A percentile compares a stretch with the other conserved stretches of the same genome.
Conservation (phyloP, 805 yeast genomes). For the Barnettozyma vustinii region DNA sequence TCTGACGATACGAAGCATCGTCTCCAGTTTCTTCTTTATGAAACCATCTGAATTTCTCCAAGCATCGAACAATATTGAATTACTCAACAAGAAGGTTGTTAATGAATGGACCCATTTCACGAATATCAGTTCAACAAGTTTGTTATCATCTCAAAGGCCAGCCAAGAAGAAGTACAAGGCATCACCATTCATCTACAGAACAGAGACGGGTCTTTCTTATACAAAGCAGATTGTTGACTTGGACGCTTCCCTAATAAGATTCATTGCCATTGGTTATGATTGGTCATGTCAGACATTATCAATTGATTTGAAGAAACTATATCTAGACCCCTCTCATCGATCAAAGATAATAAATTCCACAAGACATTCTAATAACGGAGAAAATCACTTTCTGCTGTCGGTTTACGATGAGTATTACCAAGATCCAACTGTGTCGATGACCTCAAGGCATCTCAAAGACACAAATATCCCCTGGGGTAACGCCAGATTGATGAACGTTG, state of each 20-base stretch:
- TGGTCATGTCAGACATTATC: constrained; percentile 26
- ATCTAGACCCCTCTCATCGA: constrained; percentile 10
- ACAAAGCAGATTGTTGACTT: constrained; percentile 18
- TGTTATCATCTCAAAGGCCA: background rate
- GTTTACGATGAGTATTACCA: constrained; percentile 25
- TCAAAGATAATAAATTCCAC: background rate
- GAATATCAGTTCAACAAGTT: background rate
- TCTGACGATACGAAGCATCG: constrained; percentile 21
- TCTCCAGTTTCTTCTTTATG: constrained; percentile 19
- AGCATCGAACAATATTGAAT: constrained; percentile 3
- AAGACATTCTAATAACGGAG: background rate
- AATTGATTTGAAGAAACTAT: constrained; percentile 19
- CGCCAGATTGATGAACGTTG: constrained; percentile 7
- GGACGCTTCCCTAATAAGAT: constrained; percentile 10
- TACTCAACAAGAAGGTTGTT: constrained; percentile 14
- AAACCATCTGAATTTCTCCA: constrained; percentile 9
- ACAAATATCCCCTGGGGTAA: constrained; percentile 8
- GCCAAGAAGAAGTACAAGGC: constrained; percentile 10
- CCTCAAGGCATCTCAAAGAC: constrained; percentile 15
- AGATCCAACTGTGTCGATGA: constrained; percentile 13
- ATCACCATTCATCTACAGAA: constrained; percentile 16
- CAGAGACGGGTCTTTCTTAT: constrained; percentile 17
- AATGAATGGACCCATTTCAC: constrained; percentile 22
- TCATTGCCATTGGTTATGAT: constrained; percentile 19
- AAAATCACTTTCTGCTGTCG: constrained; percentile 16